These are phyloP conservation scores for Croton setiger DNA, from an alignment of 441 rosid species.

Conservation along the genomic window DNA sequence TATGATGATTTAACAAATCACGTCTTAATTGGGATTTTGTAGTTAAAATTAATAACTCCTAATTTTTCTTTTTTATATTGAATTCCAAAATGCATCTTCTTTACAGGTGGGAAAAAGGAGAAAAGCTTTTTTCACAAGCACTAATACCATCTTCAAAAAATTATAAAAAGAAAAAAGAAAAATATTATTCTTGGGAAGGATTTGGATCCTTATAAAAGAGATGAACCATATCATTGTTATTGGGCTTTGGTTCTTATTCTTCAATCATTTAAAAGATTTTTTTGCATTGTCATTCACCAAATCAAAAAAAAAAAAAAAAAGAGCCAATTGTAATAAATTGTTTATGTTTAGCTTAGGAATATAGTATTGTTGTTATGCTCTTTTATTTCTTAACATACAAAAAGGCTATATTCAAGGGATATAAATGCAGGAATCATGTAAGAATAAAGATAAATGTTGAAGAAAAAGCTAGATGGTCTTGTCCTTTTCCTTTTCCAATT, in stretches of 20 bases:
- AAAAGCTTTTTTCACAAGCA: slow-evolving; percentile 21
- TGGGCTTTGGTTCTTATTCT: slow-evolving; percentile 34
- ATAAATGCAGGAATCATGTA: slow-evolving; percentile 12
- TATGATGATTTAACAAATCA: too few species aligned
- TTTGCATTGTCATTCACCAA: slow-evolving; percentile 13
- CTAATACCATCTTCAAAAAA: slow-evolving; percentile 4
- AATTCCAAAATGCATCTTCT: slow-evolving; percentile 18
- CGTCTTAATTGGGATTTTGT: not conserved
- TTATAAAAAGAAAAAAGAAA: slow-evolving; percentile 3
- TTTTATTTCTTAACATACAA: not conserved
- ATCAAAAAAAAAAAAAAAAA: not conserved
- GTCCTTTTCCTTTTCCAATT: not conserved
- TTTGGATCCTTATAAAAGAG: slow-evolving; percentile 30
- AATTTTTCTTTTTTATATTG: slow-evolving; percentile 23
- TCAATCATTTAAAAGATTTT: slow-evolving; percentile 30
- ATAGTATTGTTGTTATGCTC: not conserved
- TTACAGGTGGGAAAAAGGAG: slow-evolving; percentile 22
- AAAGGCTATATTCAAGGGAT: not conserved
- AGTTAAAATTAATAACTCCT: not conserved
- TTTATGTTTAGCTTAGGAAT: slow-evolving; percentile 13
- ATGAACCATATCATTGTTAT: slow-evolving; percentile 30
- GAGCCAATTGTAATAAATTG: not conserved
- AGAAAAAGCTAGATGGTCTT: not conserved
- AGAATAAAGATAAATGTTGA: slow-evolving; percentile 12
- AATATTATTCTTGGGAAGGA: slow-evolving; percentile 20